phyloP scores from a whole-genome alignment of 2,329 filamentous ascomycete genomes.

The Chrysosporium keratinophilum region DNA sequence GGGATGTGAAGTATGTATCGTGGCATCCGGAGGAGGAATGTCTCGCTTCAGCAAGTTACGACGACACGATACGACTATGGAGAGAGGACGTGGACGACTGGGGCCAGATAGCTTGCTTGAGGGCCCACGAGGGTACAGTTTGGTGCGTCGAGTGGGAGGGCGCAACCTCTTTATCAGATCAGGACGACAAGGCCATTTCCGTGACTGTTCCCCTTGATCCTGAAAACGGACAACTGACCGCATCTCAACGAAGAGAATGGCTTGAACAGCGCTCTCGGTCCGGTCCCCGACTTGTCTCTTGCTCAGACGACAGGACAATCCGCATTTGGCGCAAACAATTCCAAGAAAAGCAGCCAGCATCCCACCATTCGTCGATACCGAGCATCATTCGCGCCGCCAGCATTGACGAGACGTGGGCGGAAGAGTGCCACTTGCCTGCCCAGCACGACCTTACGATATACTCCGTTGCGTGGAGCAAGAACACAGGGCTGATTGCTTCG shows the following conservation, averaged over 20 bases:
- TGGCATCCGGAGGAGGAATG: conserved; percentile 79
- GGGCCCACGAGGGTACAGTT: conserved; percentile 74
- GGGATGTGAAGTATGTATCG: conserved; percentile 85
- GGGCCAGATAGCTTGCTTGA: conserved; percentile 74
- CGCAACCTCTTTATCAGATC: not conserved
- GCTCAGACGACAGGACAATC: conserved; percentile 71
- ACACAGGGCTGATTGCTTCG: conserved; percentile 69
- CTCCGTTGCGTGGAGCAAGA: conserved; percentile 69
- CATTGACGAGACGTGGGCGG: conserved; percentile 72
- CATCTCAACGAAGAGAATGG: conserved; percentile 20
- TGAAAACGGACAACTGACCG: conserved; percentile 2
- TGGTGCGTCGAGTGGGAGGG: conserved; percentile 68
- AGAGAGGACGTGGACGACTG: conserved; percentile 88
- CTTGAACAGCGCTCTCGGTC: conserved; percentile 24
- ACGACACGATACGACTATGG: conserved; percentile 82
- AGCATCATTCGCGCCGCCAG: conserved; percentile 70
- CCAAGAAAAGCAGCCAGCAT: conserved; percentile 37
- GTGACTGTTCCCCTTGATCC: not conserved
- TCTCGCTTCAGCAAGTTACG: conserved; percentile 84
- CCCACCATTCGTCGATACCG: conserved; percentile 47
- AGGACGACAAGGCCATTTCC: not conserved
- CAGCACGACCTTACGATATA: conserved; percentile 75
- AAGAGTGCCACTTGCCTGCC: conserved; percentile 63
- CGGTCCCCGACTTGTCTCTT: conserved; percentile 59
- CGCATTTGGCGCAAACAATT: conserved; percentile 64